Base-by-base conservation (phyloP, 352 stramenopile genomes). In the Phytopythium oedochilum region DNA sequence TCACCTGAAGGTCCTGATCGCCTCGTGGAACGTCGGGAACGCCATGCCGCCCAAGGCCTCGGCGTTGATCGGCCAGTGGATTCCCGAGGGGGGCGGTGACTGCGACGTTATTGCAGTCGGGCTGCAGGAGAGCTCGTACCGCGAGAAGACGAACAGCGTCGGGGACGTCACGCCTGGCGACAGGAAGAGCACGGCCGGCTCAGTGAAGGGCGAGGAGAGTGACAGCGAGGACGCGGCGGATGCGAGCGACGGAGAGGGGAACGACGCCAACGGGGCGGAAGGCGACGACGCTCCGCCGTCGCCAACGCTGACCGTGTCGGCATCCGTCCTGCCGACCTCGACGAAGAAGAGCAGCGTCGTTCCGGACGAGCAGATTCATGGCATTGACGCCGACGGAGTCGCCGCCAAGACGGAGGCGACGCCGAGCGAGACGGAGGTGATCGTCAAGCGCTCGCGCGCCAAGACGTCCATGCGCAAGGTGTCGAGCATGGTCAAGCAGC, bases 11-110 rank as follows among this genome's bases (percentile, higher is more conserved):
- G 69, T 90, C 29, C 64, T 88, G n/a, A 45, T 90, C 38, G 75
- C 64, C 3, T 88, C 86, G 8, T 96, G 86, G 86, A 96, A 96
- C 49, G 75, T 96, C 7, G 86, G 86, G 43, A 96, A 96, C 53
- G 81, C 79, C 9, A 88, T 87, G 78, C 81, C 83, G 23, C 81
- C 83, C 1, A 84, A 85, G 53, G 64, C 71, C 45, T 55, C 64
- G 3, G 77, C 68, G 17, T 39, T 71, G 34, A 59, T 96, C 47
- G 48, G 64, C 43, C 55, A 78, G 39, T 95, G 87, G 87, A 81
- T 96, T 38, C 87, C 85, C 5, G 64, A 77, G 39, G 77, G 73
- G n/a, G 83, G 87, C 18, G 85, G 80, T 0, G 78, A 81, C 49
- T 93, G 86, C 46, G 87, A 96, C 60, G 78, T 96, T 11, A 81